Base-by-base conservation (phyloP, 2,329 filamentous ascomycete species). In the Fusarium camptoceras region DNA sequence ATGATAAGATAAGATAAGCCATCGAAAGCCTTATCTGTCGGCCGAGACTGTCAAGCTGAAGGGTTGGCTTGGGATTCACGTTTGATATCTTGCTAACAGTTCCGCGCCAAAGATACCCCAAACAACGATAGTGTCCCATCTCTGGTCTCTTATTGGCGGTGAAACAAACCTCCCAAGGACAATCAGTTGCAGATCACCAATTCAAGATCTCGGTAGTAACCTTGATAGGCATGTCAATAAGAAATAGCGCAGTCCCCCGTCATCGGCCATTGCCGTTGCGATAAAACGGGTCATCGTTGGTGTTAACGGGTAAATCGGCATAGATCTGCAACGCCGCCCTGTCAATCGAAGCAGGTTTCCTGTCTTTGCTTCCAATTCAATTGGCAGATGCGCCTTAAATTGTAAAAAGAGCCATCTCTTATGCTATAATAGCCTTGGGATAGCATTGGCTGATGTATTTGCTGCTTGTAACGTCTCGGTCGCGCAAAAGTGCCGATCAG, bases 401-500 rank as follows among this genome's bases (percentile, higher is more conserved):
- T 46, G 34, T 39, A 22, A 0, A 18, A 24, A 15, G 8, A 3
- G 14, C 14, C 18, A 20, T 15, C 2, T 14, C 27, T 61, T n/a
- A 66, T 66, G 55, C 55, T 28, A 31, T 8, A 10, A n/a, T 14
- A 0, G 11, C n/a, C 39, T 34, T 49, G 34, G 3, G 39, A 46
- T 16, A 27, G 34, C 34, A 66, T 66, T 66, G 63, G 63, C 11
- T n/a, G 16, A 4, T 2, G 24, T 22, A n/a, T 46, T n/a, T 16
- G 18, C 15, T 22, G 3, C 34, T 27, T 39, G 44, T n/a, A 16
- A 59, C 59, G 18, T 50, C 12, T 64, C 22, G 8, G 41, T 59
- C 18, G 37, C 24, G 20, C 58, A 68, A 66, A 64, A 65, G 63
- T 56, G 34, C 59, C 64, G 66, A 73, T 73, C 69, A 30, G 42